Conservation (phyloP, 495 filamentous ascomycete species). For the Neurospora sublineolata region DNA sequence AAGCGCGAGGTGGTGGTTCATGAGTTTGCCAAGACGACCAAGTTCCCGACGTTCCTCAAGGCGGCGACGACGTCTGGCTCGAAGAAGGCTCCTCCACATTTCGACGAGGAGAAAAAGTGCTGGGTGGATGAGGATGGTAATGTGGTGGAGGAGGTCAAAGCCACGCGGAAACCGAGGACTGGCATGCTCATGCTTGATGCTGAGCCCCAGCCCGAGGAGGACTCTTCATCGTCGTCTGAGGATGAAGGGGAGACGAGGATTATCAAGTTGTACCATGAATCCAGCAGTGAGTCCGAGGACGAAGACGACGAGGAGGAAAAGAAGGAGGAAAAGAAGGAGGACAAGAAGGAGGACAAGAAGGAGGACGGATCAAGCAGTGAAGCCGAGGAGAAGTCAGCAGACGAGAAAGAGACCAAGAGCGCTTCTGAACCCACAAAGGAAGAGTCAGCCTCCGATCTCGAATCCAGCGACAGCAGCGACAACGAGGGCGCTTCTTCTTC, state of each 20-base stretch:
- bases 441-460: constrained; percentile 3
- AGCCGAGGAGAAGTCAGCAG: constrained; percentile 4
- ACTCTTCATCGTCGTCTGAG: constrained; percentile 2
- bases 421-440: constrained; percentile 16
- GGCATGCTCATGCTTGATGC: not conserved
- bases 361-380: constrained; percentile 3
- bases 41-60: constrained; percentile 68
- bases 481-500: not conserved
- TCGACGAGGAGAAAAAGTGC: constrained; percentile 68
- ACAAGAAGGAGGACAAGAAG: not conserved
- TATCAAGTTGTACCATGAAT: not conserved
- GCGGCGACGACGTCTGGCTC: constrained; percentile 23
- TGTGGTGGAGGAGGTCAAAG: constrained; percentile 49
- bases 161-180: constrained; percentile 7
- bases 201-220: not conserved
- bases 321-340: not conserved
- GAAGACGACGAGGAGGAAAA: not conserved
- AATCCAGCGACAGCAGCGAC: not conserved
- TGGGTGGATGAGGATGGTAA: constrained; percentile 78
- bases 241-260: constrained; percentile 3
- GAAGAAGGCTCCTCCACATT: constrained; percentile 20
- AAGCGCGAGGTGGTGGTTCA: constrained; percentile 52
- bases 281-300: constrained; percentile 3
- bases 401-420: constrained; percentile 14
- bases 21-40: constrained; percentile 69